Evolutionary conservation across 1,284 basidiomycete genomes (phyloP).

Genomic region (Boletus mariae): DNA sequence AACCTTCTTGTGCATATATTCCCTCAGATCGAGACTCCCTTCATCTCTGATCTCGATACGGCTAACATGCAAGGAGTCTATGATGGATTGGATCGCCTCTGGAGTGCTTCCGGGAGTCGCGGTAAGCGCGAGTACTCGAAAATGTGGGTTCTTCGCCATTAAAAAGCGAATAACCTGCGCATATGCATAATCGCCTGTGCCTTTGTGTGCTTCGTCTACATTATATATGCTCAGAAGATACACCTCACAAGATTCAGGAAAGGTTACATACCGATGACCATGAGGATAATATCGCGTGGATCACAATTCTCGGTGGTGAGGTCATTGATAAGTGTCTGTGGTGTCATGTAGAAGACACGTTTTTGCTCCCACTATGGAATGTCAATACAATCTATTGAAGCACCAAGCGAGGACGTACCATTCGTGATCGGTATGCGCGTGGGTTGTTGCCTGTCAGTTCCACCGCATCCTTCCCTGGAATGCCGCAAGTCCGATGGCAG

Average conservation of each 20-base stretch:
- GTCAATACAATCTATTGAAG: neutral
- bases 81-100: conserved; percentile 86
- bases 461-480: conserved; percentile 82
- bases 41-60: conserved; percentile 95
- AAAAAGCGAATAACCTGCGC: conserved; percentile 85
- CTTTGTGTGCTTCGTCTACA: conserved; percentile 93
- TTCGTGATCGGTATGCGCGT: conserved; percentile 47
- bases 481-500: conserved; percentile 91
- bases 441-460: conserved; percentile 82
- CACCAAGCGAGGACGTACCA: conserved; percentile 45
- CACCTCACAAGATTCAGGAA: neutral
- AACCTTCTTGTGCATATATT: conserved; percentile 89
- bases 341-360: conserved; percentile 96
- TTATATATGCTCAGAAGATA: conserved; percentile 5
- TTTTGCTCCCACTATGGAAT: conserved; percentile 72
- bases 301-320: conserved; percentile 74
- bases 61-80: conserved; percentile 95
- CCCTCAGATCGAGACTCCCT: conserved; percentile 81
- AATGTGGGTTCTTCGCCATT: conserved; percentile 92
- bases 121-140: conserved; percentile 89
- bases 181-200: conserved; percentile 92
- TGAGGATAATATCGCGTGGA: conserved; percentile 71
- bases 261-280: conserved; percentile 68
- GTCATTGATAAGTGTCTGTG: conserved; percentile 94
- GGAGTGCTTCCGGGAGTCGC: conserved; percentile 91